Evolutionary conservation across 805 yeast genomes (phyloP).

Genomic region (Scheffersomyces lignosus): DNA sequence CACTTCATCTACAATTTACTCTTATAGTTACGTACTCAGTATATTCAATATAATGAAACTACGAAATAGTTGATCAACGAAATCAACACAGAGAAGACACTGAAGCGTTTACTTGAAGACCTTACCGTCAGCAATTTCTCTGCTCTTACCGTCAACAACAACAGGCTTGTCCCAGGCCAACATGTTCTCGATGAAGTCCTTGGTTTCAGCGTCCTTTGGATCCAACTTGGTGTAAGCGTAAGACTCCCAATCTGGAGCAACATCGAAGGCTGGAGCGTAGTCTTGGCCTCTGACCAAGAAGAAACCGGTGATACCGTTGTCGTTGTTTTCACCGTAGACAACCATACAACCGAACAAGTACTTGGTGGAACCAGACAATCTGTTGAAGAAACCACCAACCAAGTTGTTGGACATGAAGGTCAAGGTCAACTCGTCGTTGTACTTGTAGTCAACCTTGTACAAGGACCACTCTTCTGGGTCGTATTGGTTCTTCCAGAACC

Average conservation of each 20-base stretch:
- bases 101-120: constrained; percentile 72
- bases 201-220: constrained; percentile 71
- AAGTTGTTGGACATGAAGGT: constrained; percentile 98
- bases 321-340: constrained; percentile 98
- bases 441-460: constrained; percentile 94
- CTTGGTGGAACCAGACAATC: constrained; percentile 88
- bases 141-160: constrained; percentile 70
- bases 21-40: too few relatives aligned
- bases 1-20: too few relatives aligned
- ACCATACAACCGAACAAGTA: constrained; percentile 91
- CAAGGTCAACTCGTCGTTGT: constrained; percentile 95
- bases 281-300: constrained; percentile 96
- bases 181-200: constrained; percentile 80
- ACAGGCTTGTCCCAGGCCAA: constrained; percentile 99
- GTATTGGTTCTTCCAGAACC: constrained; percentile 93
- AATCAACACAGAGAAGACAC: too few relatives aligned
- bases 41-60: too few relatives aligned
- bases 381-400: constrained; percentile 97
- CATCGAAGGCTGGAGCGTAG: constrained; percentile 85
- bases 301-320: constrained; percentile 96
- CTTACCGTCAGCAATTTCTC: constrained; percentile 96
- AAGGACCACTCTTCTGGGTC: constrained; percentile 92
- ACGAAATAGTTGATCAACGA: too few relatives aligned
- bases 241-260: constrained; percentile 99
- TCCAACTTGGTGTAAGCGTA: constrained; percentile 83